Conservation (phyloP, 2,329 filamentous ascomycete species). For the Colletotrichum tropicale region DNA sequence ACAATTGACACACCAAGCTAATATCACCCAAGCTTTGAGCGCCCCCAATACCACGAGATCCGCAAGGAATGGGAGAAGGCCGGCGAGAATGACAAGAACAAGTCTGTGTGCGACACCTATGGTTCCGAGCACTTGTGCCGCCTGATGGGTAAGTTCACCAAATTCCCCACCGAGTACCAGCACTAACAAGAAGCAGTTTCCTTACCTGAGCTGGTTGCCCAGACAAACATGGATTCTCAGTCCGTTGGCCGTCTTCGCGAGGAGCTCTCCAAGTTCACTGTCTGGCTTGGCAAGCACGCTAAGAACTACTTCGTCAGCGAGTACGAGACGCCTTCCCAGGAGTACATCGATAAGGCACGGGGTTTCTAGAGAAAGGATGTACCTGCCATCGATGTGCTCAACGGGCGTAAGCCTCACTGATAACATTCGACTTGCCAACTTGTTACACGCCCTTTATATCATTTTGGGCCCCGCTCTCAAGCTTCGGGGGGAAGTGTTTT, state of each 20-base stretch:
- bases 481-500: neutral
- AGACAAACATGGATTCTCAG: slow-evolving; percentile 97
- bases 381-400: neutral
- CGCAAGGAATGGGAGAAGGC: slow-evolving; percentile 70
- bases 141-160: slow-evolving; percentile 73
- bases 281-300: slow-evolving; percentile 82
- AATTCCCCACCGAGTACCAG: neutral
- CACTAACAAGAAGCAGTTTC: slow-evolving; percentile 64
- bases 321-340: slow-evolving; percentile 74
- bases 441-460: neutral
- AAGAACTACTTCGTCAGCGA: slow-evolving; percentile 77
- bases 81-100: slow-evolving; percentile 69
- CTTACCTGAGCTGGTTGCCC: slow-evolving; percentile 90
- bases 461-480: neutral
- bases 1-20: neutral
- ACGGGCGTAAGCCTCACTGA: neutral
- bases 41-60: slow-evolving; percentile 83
- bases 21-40: slow-evolving; percentile 73
- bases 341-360: slow-evolving; percentile 73
- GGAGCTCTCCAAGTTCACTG: slow-evolving; percentile 84
- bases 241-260: slow-evolving; percentile 87
- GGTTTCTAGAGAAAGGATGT: slow-evolving; percentile 35
- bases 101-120: slow-evolving; percentile 81
- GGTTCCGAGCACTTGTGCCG: slow-evolving; percentile 91
- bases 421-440: neutral